Evolutionary conservation across 331 rosid species (phyloP), one percentile per base, ranked within the genome.

Genomic region (Pyracantha coccinea): DNA sequence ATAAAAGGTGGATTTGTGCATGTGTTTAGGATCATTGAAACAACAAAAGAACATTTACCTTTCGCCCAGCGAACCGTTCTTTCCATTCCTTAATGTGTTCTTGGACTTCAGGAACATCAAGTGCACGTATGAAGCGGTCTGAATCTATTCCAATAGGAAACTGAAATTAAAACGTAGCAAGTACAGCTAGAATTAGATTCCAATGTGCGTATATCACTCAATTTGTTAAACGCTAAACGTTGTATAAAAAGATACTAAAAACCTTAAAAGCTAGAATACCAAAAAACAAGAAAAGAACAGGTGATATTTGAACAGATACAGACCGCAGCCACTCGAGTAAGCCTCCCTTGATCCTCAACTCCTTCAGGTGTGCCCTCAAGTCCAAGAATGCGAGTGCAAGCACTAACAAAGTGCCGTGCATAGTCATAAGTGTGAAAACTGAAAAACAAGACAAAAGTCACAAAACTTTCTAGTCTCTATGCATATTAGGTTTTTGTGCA

Each of bases 281-380:
- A 15, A 25, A 21, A 12, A 20, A 47, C 15, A 21, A 25, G 7
- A 21, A 41, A 74, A 55, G 68, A 33, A 28, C 25, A 65, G 72
- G 59, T 19, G 32, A 66, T 8, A 61, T 53, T 50, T 62, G 31
- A 60, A 28, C 6, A 44, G 75, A 76, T 55, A 81, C 95, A 81
- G 85, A 91, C 99, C 76, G 99, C 99, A 81, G 99, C 96, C 50
- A 95, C 97, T 68, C 97, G 92, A 41, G 97, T 95, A 57, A 95
- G 97, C 87, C 68, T 90, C 83, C 99, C 99, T 64, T 89, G 97
- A 88, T 95, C 97, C 82, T 95, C 99, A 74, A 95, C 99, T 74
- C 99, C 99, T 72, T 95, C 97, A 50, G 97, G 99, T 4, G 99
- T 95, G 50, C 97, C 97, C 79, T 95, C 99, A 74, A 92, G 87